Evolutionary conservation across 768 basidiomycete species (phyloP), one percentile per base, ranked within the genome.

Genomic region (Strobilomyces dryophilus): DNA sequence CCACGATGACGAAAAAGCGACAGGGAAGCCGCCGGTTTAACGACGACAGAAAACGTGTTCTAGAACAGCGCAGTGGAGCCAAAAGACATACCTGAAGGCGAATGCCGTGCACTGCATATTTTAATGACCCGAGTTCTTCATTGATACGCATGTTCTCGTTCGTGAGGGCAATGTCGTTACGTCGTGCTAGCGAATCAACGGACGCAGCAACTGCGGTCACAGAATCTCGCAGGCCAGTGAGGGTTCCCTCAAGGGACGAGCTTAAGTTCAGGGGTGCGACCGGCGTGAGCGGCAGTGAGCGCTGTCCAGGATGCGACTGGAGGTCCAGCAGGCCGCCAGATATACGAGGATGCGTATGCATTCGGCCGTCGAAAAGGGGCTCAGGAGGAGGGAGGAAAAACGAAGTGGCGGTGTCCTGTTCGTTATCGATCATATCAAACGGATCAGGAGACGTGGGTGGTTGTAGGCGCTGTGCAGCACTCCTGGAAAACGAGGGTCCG

Each of bases 71-170:
- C 2, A 24, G 24, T 51, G 60, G 51, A 49, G 46, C 47, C 12
- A 35, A 35, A 27, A 8, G 26, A 69, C 78, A 12, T 51, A 89
- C 84, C 80, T 91, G 89, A 77, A 92, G 86, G 50, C 89, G 76
- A 43, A 92, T 66, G 2, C 89, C 89, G 57, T 91, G 86, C 40
- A 91, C 74, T 47, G 77, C 81, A 21, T 79, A 85, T 47, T 85
- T 77, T 45, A 92, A 61, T 20, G 83, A 81, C 59, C 82, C 80
- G 31, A 89, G 75, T 64, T 92, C 89, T 59, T 92, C 89, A 41
- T 81, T 83, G 54, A 85, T 70, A 55, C 88, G 74, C 63, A 87
- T 74, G 43, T 80, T 79, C 67, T 92, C 89, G 58, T 88, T 86
- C 20, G 81, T 76, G 47, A 87, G 68, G 37, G 82, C 79, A 59